Conservation (phyloP, 106 monocot species). For the Apostasia shenzhenica region DNA sequence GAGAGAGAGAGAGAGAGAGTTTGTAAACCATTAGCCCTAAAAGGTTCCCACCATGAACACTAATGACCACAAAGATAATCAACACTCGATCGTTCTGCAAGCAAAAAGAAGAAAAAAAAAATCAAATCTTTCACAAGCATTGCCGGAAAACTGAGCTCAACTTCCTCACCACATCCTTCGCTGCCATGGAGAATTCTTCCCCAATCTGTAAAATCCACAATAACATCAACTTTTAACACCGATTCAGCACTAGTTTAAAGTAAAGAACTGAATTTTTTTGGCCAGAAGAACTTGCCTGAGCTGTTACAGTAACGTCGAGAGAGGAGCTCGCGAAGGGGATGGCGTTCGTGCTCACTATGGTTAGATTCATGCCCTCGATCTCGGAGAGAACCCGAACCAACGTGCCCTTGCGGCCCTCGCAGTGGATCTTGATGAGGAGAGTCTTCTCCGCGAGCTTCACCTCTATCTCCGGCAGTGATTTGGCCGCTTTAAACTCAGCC, state of each 20-base stretch:
- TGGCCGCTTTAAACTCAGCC: not conserved
- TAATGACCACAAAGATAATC: not conserved
- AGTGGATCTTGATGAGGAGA: conserved; percentile 46
- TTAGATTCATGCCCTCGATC: conserved; percentile 44
- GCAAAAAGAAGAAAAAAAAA: not conserved
- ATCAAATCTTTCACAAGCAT: conserved; percentile 23
- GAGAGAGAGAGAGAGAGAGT: too few species aligned
- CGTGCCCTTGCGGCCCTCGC: conserved; percentile 31
- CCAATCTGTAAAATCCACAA: conserved; percentile 42
- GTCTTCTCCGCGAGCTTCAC: conserved; percentile 30
- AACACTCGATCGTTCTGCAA: not conserved
- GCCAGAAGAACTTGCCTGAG: conserved; percentile 26
- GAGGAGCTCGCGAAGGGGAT: conserved; percentile 26
- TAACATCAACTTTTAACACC: not conserved
- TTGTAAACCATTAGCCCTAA: too few species aligned
- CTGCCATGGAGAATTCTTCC: conserved; percentile 63
- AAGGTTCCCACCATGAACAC: not conserved
- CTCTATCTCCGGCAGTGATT: conserved; percentile 17
- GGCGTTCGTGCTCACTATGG: conserved; percentile 24
- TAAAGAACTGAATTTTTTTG: not conserved
- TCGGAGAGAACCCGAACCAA: conserved; percentile 26
- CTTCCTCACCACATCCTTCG: conserved; percentile 68
- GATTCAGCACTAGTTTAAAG: not conserved
- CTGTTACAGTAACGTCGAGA: conserved; percentile 42
- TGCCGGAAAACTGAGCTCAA: conserved; percentile 39